Evolutionary conservation across 257 asterid species (phyloP), one percentile per base, ranked within the genome.

Genomic region (Ehretia macrophylla): DNA sequence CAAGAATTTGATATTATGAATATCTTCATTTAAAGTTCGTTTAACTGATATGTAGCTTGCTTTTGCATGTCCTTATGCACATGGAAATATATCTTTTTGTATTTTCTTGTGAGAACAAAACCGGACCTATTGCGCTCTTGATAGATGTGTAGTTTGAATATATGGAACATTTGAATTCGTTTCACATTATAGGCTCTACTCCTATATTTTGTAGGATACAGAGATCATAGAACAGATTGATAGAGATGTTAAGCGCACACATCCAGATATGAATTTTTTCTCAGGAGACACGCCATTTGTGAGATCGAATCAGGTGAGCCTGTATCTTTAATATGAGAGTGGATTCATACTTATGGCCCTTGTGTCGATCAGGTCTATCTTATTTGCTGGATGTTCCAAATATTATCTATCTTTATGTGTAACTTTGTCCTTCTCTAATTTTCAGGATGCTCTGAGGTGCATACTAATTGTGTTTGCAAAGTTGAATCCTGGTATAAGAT

Each of bases 241-340:
- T 72, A 81, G 98, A 35, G 98, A 92, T 88, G 98, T 92, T 71
- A 81, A 80, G 85, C 97, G 95, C 51, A 92, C 98, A 37, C 98
- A 91, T 85, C 98, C 98, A 47, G 98, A 84, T 74, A 77, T 91
- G 79, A 84, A 88, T 66, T 92, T 88, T 68, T 92, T 92, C 81
- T 92, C 95, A 5, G 98, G 95, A 70, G 95, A 92, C 73, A 79
- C 95, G 16, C 48, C 76, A 51, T 71, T 72, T 59, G 95, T 97
- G 54, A 88, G 81, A 77, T 81, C 83, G 65, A 91, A 84, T 71
- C 97, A 84, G 77, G 98, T 92, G 63, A 69, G 70, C 22, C 57
- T 51, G 55, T 58, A 58, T 47, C 58, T 63, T 22, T 5, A 49
- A 17, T 49, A n/a, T 17, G 14, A 1, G 13, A 49, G 0, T 49